A percentile compares a stretch with the other conserved stretches of the same genome.
These are phyloP conservation scores for Colletotrichum somersetense DNA, from an alignment of 2,329 filamentous ascomycete species.

Conservation along the genomic window DNA sequence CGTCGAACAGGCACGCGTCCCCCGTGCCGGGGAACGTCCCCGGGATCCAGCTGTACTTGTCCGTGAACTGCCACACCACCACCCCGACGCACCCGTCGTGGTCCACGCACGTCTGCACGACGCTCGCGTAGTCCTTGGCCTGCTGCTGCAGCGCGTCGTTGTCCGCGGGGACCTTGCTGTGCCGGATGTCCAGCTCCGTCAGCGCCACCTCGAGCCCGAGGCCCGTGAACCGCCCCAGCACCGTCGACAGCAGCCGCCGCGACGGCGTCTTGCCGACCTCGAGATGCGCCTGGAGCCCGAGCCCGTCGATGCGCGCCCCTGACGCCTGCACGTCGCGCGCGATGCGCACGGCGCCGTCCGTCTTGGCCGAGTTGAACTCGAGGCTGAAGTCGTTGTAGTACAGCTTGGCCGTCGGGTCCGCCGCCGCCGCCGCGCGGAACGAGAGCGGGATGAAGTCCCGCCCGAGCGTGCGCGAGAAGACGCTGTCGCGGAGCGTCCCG, in stretches of 20 bases:
- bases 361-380: conserved; percentile 38
- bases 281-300: conserved; percentile 70
- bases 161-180: conserved; percentile 68
- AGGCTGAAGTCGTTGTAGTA: conserved; percentile 72
- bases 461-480: conserved; percentile 66
- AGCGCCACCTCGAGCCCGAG: conserved; percentile 69
- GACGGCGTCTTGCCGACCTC: conserved; percentile 57
- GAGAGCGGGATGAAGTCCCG: conserved; percentile 65
- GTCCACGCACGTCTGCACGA: conserved; percentile 53
- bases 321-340: conserved; percentile 73
- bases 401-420: conserved; percentile 63
- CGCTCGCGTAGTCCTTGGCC: conserved; percentile 58
- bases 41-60: conserved; percentile 58
- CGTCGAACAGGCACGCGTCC: conserved; percentile 54
- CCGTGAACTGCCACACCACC: conserved; percentile 58
- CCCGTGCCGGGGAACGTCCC: conserved; percentile 53
- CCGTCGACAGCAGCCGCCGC: conserved; percentile 59
- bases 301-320: conserved; percentile 74
- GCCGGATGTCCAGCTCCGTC: conserved; percentile 76
- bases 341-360: conserved; percentile 64
- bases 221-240: conserved; percentile 65
- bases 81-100: conserved; percentile 55
- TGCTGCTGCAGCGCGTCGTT: conserved; percentile 64
- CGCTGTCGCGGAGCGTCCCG: conserved; percentile 59
- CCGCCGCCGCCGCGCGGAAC: conserved; percentile 62